phyloP scores from a whole-genome alignment of 73 alveolate species.

The Paramecium octaurelia region DNA sequence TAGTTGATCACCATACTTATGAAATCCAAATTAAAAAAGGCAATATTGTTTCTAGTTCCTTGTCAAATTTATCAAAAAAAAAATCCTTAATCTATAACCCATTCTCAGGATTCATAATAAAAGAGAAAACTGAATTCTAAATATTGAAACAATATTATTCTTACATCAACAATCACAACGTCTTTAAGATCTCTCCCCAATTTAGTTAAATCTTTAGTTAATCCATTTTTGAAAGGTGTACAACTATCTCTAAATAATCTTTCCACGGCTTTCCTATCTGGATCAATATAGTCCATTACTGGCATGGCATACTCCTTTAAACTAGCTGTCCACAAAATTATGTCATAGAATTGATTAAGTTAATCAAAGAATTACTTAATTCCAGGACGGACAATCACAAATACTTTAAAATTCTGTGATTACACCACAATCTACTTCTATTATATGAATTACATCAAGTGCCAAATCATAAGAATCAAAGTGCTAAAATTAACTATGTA shows the following conservation, averaged over 20 bases:
- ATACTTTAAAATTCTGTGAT: conserved; percentile 54
- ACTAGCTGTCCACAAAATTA: conserved; percentile 71
- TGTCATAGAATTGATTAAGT: conserved; percentile 60
- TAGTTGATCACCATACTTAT: neutral
- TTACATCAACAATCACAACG: conserved; percentile 69
- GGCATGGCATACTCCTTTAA: conserved; percentile 72
- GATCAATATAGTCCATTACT: conserved; percentile 70
- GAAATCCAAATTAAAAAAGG: conserved; percentile 58
- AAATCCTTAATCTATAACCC: conserved; percentile 77
- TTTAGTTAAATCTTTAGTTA: conserved; percentile 65
- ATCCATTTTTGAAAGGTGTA: conserved; percentile 44
- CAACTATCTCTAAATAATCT: conserved; percentile 70
- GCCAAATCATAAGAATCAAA: conserved; percentile 41
- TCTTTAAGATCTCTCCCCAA: conserved; percentile 70
- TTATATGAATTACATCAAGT: neutral
- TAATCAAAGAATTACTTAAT: conserved; percentile 75
- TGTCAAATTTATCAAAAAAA: conserved; percentile 58
- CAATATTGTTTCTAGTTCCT: conserved; percentile 31
- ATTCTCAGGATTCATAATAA: conserved; percentile 80
- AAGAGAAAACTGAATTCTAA: conserved; percentile 81
- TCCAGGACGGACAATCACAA: conserved; percentile 80
- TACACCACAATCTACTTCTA: conserved; percentile 34
- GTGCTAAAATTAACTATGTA: conserved; percentile 66
- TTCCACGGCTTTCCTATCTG: neutral
- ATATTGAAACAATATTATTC: neutral